phyloP scores from a whole-genome alignment of 352 stramenopile genomes.

The Globisporangium nodosum region DNA sequence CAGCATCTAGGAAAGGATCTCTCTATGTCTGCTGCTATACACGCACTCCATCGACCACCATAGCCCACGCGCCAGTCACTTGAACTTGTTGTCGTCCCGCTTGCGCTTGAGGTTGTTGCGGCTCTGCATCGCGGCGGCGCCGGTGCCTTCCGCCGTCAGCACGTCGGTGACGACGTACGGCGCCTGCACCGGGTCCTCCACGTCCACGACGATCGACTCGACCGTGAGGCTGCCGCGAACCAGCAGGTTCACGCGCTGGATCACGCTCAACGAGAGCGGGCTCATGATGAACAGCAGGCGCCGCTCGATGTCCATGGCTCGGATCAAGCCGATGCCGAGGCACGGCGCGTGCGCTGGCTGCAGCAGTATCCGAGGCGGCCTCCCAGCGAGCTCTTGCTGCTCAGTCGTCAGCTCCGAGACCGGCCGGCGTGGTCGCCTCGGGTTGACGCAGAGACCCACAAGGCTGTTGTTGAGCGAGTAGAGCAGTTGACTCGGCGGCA shows the following conservation, averaged over 20 bases:
- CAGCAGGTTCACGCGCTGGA: slow-evolving; percentile 70
- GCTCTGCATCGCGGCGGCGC: slow-evolving; percentile 75
- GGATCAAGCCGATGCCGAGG: slow-evolving; percentile 61
- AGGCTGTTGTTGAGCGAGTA: slow-evolving; percentile 67
- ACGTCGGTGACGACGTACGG: slow-evolving; percentile 72
- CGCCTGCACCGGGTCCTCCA: slow-evolving; percentile 29
- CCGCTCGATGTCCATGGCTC: slow-evolving; percentile 44
- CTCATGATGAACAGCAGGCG: slow-evolving; percentile 63
- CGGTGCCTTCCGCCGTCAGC: slow-evolving; percentile 63
- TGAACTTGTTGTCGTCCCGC: slow-evolving; percentile 34
- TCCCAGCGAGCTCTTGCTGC: no score
- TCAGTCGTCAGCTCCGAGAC: neutral
- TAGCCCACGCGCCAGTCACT: neutral
- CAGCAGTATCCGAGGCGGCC: slow-evolving; percentile 51
- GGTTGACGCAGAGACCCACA: slow-evolving; percentile 70
- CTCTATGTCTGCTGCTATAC: slow-evolving; percentile 1
- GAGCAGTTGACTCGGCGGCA: slow-evolving; percentile 69
- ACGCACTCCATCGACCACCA: neutral
- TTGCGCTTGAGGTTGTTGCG: slow-evolving; percentile 88
- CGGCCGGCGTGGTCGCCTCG: slow-evolving; percentile 10
- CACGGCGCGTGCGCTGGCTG: slow-evolving; percentile 51
- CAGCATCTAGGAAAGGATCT: slow-evolving; percentile 21
- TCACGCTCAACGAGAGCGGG: slow-evolving; percentile 40
- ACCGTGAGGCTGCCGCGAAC: slow-evolving; percentile 62
- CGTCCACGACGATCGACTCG: slow-evolving; percentile 45